phyloP scores from a whole-genome alignment of 495 filamentous ascomycete genomes.

The Penicillium coprophilum region DNA sequence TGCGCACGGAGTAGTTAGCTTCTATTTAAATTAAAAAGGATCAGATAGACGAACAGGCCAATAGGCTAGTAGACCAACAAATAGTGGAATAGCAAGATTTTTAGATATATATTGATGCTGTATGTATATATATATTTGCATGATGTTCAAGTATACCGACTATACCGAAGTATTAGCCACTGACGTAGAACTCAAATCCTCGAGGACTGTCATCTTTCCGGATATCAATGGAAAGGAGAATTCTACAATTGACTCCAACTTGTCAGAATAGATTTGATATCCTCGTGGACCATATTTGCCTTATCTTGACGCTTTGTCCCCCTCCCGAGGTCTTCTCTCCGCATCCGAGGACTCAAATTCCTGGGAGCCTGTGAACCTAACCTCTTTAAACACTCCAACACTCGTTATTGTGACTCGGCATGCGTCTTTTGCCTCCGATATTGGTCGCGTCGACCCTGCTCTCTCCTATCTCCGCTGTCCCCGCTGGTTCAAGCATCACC shows the following conservation, averaged over 20 bases:
- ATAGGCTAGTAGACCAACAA: no score
- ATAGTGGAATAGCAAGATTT: no score
- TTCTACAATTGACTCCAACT: background rate
- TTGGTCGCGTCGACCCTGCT: constrained; percentile 29
- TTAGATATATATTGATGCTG: no score
- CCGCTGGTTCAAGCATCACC: constrained; percentile 46
- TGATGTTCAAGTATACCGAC: background rate
- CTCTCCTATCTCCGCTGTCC: constrained; percentile 35
- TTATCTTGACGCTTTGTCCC: background rate
- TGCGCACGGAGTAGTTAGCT: background rate
- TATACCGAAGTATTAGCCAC: background rate
- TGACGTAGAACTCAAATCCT: constrained; percentile 3
- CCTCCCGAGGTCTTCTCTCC: background rate
- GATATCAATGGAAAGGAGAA: background rate
- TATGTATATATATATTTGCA: background rate
- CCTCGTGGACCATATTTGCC: background rate
- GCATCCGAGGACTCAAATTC: constrained; percentile 6
- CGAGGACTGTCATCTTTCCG: background rate
- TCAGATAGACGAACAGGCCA: no score
- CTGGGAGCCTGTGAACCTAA: background rate
- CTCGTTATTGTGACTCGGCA: background rate
- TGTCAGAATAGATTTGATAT: background rate
- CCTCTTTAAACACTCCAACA: no score
- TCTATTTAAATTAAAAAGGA: background rate
- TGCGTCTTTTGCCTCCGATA: constrained; percentile 25